These are phyloP conservation scores for Pythium myriotylum DNA, from an alignment of 352 stramenopile species.

Conservation along the genomic window DNA sequence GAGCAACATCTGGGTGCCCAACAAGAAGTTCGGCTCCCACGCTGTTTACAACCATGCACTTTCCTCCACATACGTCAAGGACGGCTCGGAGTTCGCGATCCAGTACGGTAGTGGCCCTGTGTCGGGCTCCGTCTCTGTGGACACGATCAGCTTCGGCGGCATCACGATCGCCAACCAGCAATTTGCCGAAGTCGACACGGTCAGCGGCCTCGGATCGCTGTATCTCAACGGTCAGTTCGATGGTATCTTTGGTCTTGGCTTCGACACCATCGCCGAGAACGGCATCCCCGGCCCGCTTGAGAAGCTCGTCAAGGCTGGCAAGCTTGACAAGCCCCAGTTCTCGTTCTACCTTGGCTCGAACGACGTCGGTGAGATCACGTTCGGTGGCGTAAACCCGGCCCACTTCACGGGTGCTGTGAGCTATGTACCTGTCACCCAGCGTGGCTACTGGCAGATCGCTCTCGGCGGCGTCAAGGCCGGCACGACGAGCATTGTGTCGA, in stretches of 20 bases:
- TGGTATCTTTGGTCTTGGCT: slow-evolving; percentile 96
- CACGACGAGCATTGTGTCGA: slow-evolving; percentile 21
- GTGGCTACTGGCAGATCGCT: slow-evolving; percentile 72
- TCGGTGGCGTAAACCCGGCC: slow-evolving; percentile 72
- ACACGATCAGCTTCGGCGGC: slow-evolving; percentile 71
- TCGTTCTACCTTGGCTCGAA: slow-evolving; percentile 95
- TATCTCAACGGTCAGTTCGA: slow-evolving; percentile 97
- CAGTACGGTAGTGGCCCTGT: slow-evolving; percentile 95
- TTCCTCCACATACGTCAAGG: slow-evolving; percentile 86
- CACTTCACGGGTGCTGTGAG: slow-evolving; percentile 94
- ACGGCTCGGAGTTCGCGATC: slow-evolving; percentile 94
- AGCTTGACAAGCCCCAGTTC: slow-evolving; percentile 91
- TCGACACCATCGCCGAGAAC: slow-evolving; percentile 92
- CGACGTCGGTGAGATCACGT: slow-evolving; percentile 73
- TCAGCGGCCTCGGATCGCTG: slow-evolving; percentile 91
- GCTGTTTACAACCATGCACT: slow-evolving; percentile 86
- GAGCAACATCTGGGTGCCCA: slow-evolving; percentile 96
- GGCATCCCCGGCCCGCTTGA: slow-evolving; percentile 93
- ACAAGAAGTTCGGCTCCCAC: slow-evolving; percentile 62
- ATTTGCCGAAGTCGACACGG: slow-evolving; percentile 96
- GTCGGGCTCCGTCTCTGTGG: slow-evolving; percentile 90
- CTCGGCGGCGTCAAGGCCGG: slow-evolving; percentile 72
- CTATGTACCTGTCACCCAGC: slow-evolving; percentile 80
- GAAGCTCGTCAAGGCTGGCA: slow-evolving; percentile 86
- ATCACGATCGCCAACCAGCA: slow-evolving; percentile 78